These are phyloP conservation scores for Solanum peruvianum DNA, from an alignment of 257 asterid genomes.

Conservation along the genomic window DNA sequence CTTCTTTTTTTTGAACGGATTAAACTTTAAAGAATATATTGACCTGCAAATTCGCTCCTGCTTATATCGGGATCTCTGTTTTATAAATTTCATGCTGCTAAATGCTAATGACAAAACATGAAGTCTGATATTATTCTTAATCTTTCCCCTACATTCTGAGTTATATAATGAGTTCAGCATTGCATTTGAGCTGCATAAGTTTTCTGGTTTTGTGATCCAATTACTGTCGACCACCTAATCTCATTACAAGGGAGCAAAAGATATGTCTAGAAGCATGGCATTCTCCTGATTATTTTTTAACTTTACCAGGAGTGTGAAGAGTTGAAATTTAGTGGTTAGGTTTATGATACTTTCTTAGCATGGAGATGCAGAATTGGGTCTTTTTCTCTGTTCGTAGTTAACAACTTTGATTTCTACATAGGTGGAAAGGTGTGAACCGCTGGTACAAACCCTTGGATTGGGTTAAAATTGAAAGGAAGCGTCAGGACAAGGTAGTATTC, in stretches of 20 bases:
- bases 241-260: background rate
- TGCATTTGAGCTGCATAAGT: background rate
- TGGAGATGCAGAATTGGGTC: background rate
- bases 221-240: background rate
- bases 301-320: background rate
- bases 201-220: background rate
- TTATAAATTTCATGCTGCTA: background rate
- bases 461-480: constrained; percentile 65
- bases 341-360: background rate
- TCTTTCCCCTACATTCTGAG: background rate
- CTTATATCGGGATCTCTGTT: background rate
- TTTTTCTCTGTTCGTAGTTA: background rate
- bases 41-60: background rate
- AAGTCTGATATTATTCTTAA: background rate
- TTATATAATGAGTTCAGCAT: background rate
- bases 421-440: constrained; percentile 78
- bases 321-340: background rate
- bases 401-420: background rate
- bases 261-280: background rate
- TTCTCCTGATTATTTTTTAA: background rate
- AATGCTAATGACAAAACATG: background rate
- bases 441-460: constrained; percentile 50
- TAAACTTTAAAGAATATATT: background rate
- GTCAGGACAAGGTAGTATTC: constrained; percentile 64
- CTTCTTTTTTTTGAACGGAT: background rate